These are phyloP conservation scores for Neltuma alba DNA, from an alignment of 306 rosid genomes.

Conservation along the genomic window DNA sequence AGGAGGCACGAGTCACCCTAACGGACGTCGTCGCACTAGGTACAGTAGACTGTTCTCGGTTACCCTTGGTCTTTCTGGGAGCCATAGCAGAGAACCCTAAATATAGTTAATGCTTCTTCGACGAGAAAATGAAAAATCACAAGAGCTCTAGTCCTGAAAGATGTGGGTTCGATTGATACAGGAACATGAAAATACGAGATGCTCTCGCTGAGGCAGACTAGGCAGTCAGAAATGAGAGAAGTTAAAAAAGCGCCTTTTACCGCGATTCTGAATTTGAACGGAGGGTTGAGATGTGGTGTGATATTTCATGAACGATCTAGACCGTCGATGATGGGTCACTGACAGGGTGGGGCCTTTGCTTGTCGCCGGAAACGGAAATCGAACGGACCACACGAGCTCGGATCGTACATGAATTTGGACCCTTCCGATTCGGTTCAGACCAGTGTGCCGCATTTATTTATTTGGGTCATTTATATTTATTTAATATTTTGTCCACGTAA, in stretches of 20 bases:
- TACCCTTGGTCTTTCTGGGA: background rate
- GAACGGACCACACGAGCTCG: background rate
- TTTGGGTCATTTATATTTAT: no score
- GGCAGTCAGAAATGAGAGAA: background rate
- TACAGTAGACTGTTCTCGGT: background rate
- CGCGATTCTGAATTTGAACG: constrained; percentile 31
- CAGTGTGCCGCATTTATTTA: background rate
- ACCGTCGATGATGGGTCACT: background rate
- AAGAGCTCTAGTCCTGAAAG: background rate
- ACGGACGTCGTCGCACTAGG: background rate
- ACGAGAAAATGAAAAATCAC: background rate
- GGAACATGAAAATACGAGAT: background rate
- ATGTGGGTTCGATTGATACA: background rate
- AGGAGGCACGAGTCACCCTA: constrained; percentile 37
- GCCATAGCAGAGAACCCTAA: background rate
- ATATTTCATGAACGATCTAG: background rate
- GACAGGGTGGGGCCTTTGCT: background rate
- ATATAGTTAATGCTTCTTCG: background rate
- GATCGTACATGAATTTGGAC: background rate
- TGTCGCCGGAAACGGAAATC: background rate
- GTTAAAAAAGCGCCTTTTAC: constrained; percentile 2
- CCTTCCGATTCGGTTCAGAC: background rate
- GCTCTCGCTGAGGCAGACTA: background rate
- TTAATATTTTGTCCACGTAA: background rate
- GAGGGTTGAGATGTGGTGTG: constrained; percentile 1